These are phyloP conservation scores for Colletotrichum sojae DNA, from an alignment of 2,329 filamentous ascomycete genomes.

Conservation along the genomic window DNA sequence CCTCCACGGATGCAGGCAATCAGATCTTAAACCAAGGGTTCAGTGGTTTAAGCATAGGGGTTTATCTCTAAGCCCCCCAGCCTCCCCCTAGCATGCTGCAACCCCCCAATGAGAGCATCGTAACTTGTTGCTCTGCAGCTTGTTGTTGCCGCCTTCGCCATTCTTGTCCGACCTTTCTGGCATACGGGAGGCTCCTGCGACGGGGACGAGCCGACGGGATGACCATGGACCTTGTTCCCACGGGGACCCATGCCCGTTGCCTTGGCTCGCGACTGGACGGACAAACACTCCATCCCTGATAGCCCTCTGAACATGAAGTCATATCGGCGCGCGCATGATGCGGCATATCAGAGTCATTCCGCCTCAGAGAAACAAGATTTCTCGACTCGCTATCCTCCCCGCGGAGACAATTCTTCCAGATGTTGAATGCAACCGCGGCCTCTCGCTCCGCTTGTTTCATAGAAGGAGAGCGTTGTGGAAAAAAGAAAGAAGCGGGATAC, in stretches of 20 bases:
- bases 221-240: not conserved
- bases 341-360: not conserved
- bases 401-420: not conserved
- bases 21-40: constrained; percentile 12
- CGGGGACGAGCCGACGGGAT: constrained; percentile 15
- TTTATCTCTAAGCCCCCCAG: not conserved
- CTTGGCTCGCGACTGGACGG: constrained; percentile 5
- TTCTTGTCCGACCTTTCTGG: not conserved
- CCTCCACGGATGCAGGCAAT: not conserved
- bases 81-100: too few species aligned
- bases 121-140: too few species aligned
- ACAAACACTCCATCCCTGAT: not conserved
- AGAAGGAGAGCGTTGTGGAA: not conserved
- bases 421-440: not conserved
- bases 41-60: constrained; percentile 17
- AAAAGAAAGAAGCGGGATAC: not conserved
- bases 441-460: not conserved
- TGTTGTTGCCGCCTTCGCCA: not conserved
- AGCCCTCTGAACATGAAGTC: not conserved
- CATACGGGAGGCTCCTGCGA: not conserved
- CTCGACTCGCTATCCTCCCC: not conserved
- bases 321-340: not conserved
- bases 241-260: not conserved
- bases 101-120: not conserved
- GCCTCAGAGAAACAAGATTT: not conserved